Evolutionary conservation across 192 early-diverging fungal species (phyloP), one percentile per base, ranked within the genome.

Genomic region (Obelidium mucronatum): DNA sequence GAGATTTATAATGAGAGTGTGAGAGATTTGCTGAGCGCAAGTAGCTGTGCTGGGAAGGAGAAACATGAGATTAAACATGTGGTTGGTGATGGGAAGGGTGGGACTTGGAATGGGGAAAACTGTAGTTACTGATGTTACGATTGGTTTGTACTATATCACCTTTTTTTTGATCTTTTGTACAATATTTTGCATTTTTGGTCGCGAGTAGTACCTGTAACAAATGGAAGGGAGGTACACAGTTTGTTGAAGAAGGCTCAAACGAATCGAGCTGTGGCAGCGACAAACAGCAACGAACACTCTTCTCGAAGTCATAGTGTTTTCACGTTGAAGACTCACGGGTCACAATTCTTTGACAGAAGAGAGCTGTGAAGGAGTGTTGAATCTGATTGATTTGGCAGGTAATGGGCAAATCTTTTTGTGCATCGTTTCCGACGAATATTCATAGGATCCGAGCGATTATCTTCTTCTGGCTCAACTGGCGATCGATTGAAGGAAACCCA

Each of bases 1-100:
- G 96, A 99, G 81, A 98, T 99, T 67, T 99, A 99, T 81, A 98
- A 98, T 79, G 97, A 99, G 77, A 86, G 86, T 2, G 87, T 99
- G 26, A 89, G 93, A 55, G 97, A 99, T 76, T 79, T 99, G 52
- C 73, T 97, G 26, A n/a, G 26, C 1, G 36, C 81, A 80, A 40
- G 66, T n/a, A 60, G 40, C 31, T 54, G 60, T 15, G 66, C 76
- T 55, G 82, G 74, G 48, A 40, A 30, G 33, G 82, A 84, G 35
- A 98, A 94, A 80, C 90, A 94, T 67, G 95, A 96, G 40, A 95
- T 97, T 62, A 89, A 91, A 78, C 95, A 98, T 84, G 82, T 59
- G 19, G 80, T 86, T n/a, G n/a, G n/a, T n/a, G n/a, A n/a, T n/a
- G n/a, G n/a, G n/a, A n/a, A n/a, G n/a, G n/a, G n/a, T n/a, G n/a